Base-by-base conservation (phyloP, 352 stramenopile species). In the Albugo candida region DNA sequence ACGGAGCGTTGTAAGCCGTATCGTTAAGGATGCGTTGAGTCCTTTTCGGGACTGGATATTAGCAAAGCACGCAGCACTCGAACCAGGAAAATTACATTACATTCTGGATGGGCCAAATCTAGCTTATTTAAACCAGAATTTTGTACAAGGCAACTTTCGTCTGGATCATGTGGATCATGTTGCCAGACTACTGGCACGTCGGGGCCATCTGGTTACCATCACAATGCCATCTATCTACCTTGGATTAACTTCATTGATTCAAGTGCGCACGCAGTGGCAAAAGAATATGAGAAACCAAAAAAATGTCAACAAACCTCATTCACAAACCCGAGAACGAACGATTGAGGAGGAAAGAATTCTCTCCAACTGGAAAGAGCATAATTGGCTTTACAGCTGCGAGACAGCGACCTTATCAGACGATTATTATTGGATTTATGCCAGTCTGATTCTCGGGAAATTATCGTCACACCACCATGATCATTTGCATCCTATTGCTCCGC, bases 101-200 rank as follows among this genome's bases (percentile, higher is more conserved):
- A 79, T 98, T 17, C 66, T 99, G 45, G 95, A 99, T 62, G 93
- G 92, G 5, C 94, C 95, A 0, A 99, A 99, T 62, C 86, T 98
- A 41, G 95, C 92, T 16, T 98, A 98, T 67, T 93, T 92, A 42
- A 93, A 98, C 68, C 74, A 96, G 61, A 97, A 97, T 57, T 97
- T 95, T 69, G 61, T 72, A 27, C 70, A 73, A 31, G 81, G 92
- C 34, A 81, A 74, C 17, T 95, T 97, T 37, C 85, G 95, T 49
- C 93, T 97, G 52, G 63, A 93, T 44, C 94, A 98, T 61, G 92
- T 99, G 35, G 81, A 98, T 60, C 67, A 67, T 51, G 64, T 98
- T 6, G 69, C 93, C 24, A 64, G 64, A 48, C 65, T 95, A 55
- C 79, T 97, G 31, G 51, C 80, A 20, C 55, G 68, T 13, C 60